phyloP scores from a whole-genome alignment of 1,284 basidiomycete genomes.

The Kwoniella shivajii region DNA sequence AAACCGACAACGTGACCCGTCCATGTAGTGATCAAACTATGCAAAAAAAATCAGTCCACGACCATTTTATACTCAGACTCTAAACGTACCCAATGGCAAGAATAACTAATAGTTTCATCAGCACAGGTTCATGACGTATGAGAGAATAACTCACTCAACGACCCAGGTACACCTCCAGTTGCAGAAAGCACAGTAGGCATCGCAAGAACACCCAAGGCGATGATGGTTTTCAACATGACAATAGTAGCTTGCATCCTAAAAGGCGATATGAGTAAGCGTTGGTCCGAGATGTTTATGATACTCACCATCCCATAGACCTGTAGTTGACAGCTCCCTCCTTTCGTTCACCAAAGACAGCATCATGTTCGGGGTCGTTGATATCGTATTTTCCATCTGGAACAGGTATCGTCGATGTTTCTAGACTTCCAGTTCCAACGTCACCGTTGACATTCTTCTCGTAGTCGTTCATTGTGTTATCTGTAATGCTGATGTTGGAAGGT shows the following conservation, averaged over 20 bases:
- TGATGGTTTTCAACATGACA: constrained; percentile 41
- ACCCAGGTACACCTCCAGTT: constrained; percentile 38
- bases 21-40: constrained; percentile 32
- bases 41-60: too few species aligned
- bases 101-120: constrained; percentile 18
- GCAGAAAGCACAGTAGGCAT: constrained; percentile 32
- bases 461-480: constrained; percentile 15
- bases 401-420: constrained; percentile 4
- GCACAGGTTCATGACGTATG: background rate
- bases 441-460: constrained; percentile 12
- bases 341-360: constrained; percentile 38
- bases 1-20: constrained; percentile 25
- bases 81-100: too few species aligned
- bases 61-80: too few species aligned
- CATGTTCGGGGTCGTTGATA: constrained; percentile 23
- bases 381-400: constrained; percentile 17
- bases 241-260: constrained; percentile 38
- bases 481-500: background rate
- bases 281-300: background rate
- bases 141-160: constrained; percentile 26
- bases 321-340: constrained; percentile 41
- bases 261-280: background rate
- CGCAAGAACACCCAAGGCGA: constrained; percentile 43
- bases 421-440: background rate
- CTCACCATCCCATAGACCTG: constrained; percentile 44